Evolutionary conservation across 768 basidiomycete genomes (phyloP).

Genomic region (Boletus eberwhitei): DNA sequence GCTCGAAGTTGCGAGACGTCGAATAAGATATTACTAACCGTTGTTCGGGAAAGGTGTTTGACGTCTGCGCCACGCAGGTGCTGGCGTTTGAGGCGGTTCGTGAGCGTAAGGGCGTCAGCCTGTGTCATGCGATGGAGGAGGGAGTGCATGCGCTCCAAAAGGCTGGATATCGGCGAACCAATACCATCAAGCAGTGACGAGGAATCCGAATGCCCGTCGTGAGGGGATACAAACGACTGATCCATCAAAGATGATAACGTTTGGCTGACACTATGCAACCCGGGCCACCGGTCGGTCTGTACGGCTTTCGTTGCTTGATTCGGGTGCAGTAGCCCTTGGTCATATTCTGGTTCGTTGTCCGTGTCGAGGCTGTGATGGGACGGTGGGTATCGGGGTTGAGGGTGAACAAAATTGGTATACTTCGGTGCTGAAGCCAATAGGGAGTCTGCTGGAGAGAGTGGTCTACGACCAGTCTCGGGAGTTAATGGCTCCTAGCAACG

Average conservation of each 20-base stretch:
- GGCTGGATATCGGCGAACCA: constrained; percentile 43
- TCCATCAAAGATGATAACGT: constrained; percentile 33
- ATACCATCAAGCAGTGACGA: constrained; percentile 65
- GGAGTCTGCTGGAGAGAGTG: constrained; percentile 42
- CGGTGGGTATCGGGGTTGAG: constrained; percentile 23
- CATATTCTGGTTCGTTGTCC: constrained; percentile 41
- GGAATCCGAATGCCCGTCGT: constrained; percentile 69
- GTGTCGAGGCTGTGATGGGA: constrained; percentile 39
- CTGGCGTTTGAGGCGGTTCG: constrained; percentile 87
- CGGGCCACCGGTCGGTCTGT: constrained; percentile 56
- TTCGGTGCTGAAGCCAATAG: constrained; percentile 24
- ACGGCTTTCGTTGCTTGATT: constrained; percentile 60
- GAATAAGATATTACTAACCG: constrained; percentile 66
- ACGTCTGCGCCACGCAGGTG: constrained; percentile 84
- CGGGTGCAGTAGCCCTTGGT: constrained; percentile 25
- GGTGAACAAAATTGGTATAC: constrained; percentile 24
- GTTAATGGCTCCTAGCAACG: constrained; percentile 41
- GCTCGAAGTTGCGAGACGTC: constrained; percentile 69
- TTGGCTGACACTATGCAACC: constrained; percentile 31
- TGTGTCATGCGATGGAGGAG: constrained; percentile 63
- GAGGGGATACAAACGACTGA: constrained; percentile 43
- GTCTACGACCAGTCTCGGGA: constrained; percentile 41
- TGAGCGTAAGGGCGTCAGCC: constrained; percentile 84
- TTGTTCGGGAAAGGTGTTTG: constrained; percentile 79
- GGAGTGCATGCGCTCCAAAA: constrained; percentile 61